A percentile compares a stretch with the other conserved stretches of the same genome.
Evolutionary conservation across 2,329 filamentous ascomycete genomes (phyloP).

Genomic region (Dactylellina cionopaga): DNA sequence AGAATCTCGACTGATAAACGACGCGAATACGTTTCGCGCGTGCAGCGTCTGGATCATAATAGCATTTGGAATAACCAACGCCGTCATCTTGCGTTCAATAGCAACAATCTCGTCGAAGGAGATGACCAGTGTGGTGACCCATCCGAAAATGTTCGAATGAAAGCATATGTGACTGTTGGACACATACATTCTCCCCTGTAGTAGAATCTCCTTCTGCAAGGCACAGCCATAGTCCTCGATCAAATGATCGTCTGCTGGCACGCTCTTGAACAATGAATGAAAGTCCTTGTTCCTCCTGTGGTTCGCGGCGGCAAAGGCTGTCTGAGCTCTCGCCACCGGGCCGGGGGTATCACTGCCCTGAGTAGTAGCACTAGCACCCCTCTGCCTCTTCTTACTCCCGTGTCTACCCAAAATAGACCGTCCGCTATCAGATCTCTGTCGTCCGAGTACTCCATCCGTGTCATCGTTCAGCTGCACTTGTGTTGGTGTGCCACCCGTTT

Average conservation of each 20-base stretch:
- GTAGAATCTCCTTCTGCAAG: conserved; percentile 90
- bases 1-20: conserved; percentile 90
- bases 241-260: conserved; percentile 95
- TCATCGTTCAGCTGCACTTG: conserved; percentile 30
- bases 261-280: conserved; percentile 90
- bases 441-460: background rate
- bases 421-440: conserved; percentile 38
- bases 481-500: conserved; percentile 9
- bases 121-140: conserved; percentile 97
- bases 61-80: conserved; percentile 94
- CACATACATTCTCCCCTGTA: conserved; percentile 92
- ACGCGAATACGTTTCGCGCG: conserved; percentile 94
- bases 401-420: conserved; percentile 63
- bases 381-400: conserved; percentile 76
- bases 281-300: conserved; percentile 97
- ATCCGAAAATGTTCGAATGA: conserved; percentile 97
- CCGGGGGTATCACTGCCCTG: conserved; percentile 27
- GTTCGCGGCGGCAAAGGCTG: conserved; percentile 93
- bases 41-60: conserved; percentile 96
- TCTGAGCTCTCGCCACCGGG: conserved; percentile 64
- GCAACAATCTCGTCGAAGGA: conserved; percentile 98
- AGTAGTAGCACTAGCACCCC: conserved; percentile 74
- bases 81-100: conserved; percentile 95
- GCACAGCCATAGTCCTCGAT: conserved; percentile 99
- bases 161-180: conserved; percentile 98